A percentile compares a stretch with the other conserved stretches of the same genome.
phyloP scores from a whole-genome alignment of 2,329 filamentous ascomycete genomes.

The Fonsecaea erecta region DNA sequence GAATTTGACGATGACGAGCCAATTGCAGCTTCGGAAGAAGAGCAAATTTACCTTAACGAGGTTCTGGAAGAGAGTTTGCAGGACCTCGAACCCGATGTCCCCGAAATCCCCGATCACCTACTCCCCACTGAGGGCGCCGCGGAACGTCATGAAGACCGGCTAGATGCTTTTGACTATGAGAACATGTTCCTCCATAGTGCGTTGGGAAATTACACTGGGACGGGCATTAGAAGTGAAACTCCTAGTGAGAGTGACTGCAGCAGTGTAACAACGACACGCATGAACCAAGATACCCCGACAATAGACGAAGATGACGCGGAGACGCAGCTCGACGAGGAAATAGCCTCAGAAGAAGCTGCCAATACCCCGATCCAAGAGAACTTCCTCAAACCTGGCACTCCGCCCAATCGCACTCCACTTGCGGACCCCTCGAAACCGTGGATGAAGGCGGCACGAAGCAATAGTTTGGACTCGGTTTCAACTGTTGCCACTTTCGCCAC shows the following conservation, averaged over 20 bases:
- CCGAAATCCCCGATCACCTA: conserved; percentile 38
- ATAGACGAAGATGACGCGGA: conserved; percentile 37
- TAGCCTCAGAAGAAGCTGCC: conserved; percentile 6
- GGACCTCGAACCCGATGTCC: conserved; percentile 44
- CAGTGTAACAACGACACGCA: conserved; percentile 34
- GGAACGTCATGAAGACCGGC: conserved; percentile 85
- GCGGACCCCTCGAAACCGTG: conserved; percentile 27
- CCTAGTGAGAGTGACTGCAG: conserved; percentile 34
- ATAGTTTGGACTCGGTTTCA: conserved; percentile 64
- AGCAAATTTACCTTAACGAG: conserved; percentile 60
- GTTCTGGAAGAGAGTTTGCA: conserved; percentile 48
- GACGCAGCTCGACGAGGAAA: conserved; percentile 18
- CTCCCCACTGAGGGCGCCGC: conserved; percentile 54
- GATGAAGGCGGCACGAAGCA: conserved; percentile 48
- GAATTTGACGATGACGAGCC: conserved; percentile 46
- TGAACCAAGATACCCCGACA: conserved; percentile 32
- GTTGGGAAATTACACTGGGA: conserved; percentile 67
- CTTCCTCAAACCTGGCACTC: conserved; percentile 11
- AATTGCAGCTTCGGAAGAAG: conserved; percentile 39
- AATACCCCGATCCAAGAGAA: conserved; percentile 36
- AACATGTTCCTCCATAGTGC: conserved; percentile 94
- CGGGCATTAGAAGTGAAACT: conserved; percentile 30
- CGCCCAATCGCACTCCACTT: not conserved
- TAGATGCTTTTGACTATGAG: conserved; percentile 95
- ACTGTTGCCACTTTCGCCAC: conserved; percentile 68